Conservation (phyloP, 352 stramenopile species). For the Chrysophaeum taylorii region DNA sequence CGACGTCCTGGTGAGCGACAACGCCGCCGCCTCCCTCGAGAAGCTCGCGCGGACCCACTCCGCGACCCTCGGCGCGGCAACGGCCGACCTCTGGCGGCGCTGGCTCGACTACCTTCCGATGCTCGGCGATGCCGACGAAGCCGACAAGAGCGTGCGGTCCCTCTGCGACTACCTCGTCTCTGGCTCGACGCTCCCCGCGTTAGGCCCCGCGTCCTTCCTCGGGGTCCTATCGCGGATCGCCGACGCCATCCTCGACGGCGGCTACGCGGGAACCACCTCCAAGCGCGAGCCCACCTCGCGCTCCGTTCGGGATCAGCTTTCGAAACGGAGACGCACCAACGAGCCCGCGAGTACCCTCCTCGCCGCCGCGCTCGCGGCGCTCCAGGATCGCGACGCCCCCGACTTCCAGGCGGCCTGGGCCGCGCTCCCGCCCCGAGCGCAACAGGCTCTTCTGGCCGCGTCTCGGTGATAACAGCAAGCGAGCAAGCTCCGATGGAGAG, state of each 20-base stretch:
- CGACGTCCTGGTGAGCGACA: not conserved
- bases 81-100: not conserved
- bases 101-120: conserved; percentile 4
- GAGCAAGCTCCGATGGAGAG: no score
- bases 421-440: no score
- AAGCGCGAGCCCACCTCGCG: no score
- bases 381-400: no score
- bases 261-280: no score
- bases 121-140: not conserved
- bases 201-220: not conserved
- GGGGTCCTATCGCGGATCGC: not conserved
- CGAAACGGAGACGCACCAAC: no score
- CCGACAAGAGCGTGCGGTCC: not conserved
- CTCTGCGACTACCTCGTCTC: not conserved
- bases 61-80: not conserved
- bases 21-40: not conserved
- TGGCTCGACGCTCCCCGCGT: not conserved
- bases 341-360: no score
- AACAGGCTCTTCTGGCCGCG: no score
- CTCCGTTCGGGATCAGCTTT: no score
- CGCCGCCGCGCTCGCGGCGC: no score
- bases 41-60: not conserved
- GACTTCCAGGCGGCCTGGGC: no score
- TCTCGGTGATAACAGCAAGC: no score
- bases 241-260: not conserved